Evolutionary conservation across 2,329 filamentous ascomycete species (phyloP).

Genomic region (Lachnum nothofagi): DNA sequence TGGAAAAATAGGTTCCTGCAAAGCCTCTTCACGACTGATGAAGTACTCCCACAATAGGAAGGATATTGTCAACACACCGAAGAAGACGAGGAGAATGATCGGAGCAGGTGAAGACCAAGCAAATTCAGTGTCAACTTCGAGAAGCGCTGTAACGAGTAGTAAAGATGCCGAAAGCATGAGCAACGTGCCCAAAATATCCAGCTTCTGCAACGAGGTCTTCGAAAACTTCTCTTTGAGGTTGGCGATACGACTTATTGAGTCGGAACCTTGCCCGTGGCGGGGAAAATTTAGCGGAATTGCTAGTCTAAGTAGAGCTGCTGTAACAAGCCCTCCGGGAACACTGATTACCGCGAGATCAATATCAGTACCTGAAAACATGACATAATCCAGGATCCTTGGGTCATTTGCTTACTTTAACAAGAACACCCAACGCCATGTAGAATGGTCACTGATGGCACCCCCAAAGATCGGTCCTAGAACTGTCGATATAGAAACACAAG

Average conservation of each 20-base stretch:
- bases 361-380: constrained; percentile 41
- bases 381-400: constrained; percentile 41
- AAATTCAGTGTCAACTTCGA: constrained; percentile 31
- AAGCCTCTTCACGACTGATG: neutral
- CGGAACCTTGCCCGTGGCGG: constrained; percentile 39
- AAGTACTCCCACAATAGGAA: constrained; percentile 20
- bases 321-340: too few relatives aligned
- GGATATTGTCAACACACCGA: constrained; percentile 34
- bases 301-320: too few relatives aligned
- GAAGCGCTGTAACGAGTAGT: constrained; percentile 54
- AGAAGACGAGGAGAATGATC: constrained; percentile 39
- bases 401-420: constrained; percentile 12
- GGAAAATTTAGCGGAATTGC: constrained; percentile 36
- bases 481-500: constrained; percentile 38
- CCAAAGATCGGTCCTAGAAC: constrained; percentile 17
- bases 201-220: constrained; percentile 28
- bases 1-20: neutral
- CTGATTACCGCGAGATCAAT: too few relatives aligned
- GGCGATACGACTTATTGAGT: too few relatives aligned
- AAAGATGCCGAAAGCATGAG: constrained; percentile 50
- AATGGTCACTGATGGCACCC: constrained; percentile 10
- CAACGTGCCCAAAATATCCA: constrained; percentile 51
- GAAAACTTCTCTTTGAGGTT: neutral
- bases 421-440: constrained; percentile 16
- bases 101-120: constrained; percentile 41